phyloP scores from a whole-genome alignment of 768 basidiomycete genomes.

The Clitopilus passeckerianus region DNA sequence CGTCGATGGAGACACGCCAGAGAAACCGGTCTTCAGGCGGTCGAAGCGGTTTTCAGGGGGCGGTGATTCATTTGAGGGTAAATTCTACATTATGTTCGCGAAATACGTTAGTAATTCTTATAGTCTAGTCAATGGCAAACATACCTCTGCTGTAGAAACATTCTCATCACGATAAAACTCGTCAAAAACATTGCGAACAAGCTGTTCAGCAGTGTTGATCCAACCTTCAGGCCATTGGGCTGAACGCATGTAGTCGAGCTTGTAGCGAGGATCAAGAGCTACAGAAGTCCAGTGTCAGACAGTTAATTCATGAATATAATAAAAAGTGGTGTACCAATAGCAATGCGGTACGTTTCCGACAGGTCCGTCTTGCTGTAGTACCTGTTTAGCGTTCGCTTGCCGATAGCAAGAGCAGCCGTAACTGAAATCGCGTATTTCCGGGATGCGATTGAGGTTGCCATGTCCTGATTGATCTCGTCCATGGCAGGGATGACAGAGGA shows the following conservation, averaged over 20 bases:
- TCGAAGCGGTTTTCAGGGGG: slow-evolving; percentile 6
- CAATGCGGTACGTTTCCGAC: slow-evolving; percentile 21
- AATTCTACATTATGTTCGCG: too few relatives aligned
- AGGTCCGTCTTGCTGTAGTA: slow-evolving; percentile 22
- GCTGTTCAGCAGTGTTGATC: slow-evolving; percentile 18
- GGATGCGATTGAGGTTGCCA: slow-evolving; percentile 6
- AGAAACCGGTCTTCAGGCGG: neutral
- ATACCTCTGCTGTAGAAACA: neutral
- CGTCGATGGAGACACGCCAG: neutral
- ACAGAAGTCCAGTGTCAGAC: neutral
- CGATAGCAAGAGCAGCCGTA: slow-evolving; percentile 13
- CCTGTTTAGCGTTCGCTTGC: slow-evolving; percentile 20
- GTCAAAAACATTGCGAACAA: slow-evolving; percentile 17
- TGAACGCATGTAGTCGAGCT: slow-evolving; percentile 26
- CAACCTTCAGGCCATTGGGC: slow-evolving; percentile 21
- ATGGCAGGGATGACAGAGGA: slow-evolving; percentile 30
- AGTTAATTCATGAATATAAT: neutral
- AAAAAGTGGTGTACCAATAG: slow-evolving; percentile 19
- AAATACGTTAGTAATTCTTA: neutral
- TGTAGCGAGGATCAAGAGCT: slow-evolving; percentile 31
- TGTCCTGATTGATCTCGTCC: slow-evolving; percentile 24
- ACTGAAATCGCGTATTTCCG: slow-evolving; percentile 10
- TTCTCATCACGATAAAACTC: neutral
- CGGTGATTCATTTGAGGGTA: neutral
- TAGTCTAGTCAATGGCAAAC: neutral